Percentiles rank a stretch among this genome's conserved stretches.
Evolutionary conservation across 2,329 filamentous ascomycete species (phyloP).

Genomic region (Bertia moriformis): DNA sequence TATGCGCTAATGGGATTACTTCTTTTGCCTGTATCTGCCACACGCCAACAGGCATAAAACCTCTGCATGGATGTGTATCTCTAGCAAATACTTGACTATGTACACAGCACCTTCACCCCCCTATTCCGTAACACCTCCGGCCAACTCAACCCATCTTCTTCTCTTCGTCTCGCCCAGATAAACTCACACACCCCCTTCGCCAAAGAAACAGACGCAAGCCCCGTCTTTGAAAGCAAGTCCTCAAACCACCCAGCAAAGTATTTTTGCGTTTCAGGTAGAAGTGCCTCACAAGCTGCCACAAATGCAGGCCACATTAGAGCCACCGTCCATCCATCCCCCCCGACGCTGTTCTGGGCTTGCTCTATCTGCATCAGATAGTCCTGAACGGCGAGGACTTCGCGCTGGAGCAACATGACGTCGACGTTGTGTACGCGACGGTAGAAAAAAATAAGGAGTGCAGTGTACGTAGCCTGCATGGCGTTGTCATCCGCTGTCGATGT

Average conservation of each 20-base stretch:
- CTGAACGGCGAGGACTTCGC: background rate
- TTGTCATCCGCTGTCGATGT: background rate
- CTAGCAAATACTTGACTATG: too few species aligned
- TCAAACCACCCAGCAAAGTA: background rate
- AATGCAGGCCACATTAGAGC: background rate
- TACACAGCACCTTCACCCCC: background rate
- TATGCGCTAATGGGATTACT: too few species aligned
- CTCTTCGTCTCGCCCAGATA: background rate
- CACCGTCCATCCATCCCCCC: background rate
- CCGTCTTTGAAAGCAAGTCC: background rate
- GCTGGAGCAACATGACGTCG: background rate
- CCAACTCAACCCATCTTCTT: background rate
- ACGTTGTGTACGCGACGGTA: background rate
- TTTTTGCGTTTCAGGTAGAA: background rate
- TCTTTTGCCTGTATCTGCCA: too few species aligned
- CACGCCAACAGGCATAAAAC: too few species aligned
- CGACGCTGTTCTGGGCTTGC: too few species aligned
- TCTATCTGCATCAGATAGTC: background rate
- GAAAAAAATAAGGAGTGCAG: background rate
- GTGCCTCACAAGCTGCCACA: background rate
- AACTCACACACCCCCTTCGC: background rate
- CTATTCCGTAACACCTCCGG: background rate
- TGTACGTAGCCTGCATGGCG: background rate
- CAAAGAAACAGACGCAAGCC: background rate
- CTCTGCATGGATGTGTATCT: too few species aligned